Evolutionary conservation across 345 rosid genomes (phyloP).

Genomic region (Boechera stricta): DNA sequence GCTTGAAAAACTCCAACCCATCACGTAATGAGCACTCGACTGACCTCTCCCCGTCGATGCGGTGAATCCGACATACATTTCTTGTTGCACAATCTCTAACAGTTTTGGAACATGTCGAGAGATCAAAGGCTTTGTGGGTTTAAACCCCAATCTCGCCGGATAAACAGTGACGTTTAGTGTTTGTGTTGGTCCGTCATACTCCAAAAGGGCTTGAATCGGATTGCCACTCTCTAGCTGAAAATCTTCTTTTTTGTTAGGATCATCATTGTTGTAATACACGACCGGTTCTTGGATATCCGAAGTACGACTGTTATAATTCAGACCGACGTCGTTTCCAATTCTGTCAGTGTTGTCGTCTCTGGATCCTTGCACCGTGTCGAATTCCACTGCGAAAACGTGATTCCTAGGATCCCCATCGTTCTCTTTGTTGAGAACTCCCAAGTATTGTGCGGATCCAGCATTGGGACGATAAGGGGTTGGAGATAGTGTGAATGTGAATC

Average conservation of each 20-base stretch:
- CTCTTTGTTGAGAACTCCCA: constrained; percentile 53
- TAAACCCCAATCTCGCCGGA: constrained; percentile 37
- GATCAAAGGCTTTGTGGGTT: constrained; percentile 50
- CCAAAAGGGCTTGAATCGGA: constrained; percentile 56
- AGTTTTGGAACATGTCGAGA: constrained; percentile 20
- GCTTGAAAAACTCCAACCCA: constrained; percentile 68
- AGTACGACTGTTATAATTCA: constrained; percentile 52
- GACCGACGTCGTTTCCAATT: constrained; percentile 56
- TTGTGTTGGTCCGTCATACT: constrained; percentile 45
- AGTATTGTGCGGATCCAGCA: constrained; percentile 49
- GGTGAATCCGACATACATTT: constrained; percentile 63
- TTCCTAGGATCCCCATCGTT: constrained; percentile 42
- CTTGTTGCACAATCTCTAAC: constrained; percentile 23
- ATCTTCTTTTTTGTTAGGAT: constrained; percentile 25
- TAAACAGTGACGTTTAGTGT: constrained; percentile 47
- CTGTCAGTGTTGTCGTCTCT: constrained; percentile 27
- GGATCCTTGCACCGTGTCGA: constrained; percentile 62
- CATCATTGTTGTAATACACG: neutral
- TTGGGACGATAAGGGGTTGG: constrained; percentile 49
- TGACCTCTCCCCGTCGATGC: constrained; percentile 54
- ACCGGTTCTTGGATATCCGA: constrained; percentile 39
- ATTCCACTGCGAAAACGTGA: constrained; percentile 62
- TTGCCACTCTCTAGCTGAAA: constrained; percentile 47
- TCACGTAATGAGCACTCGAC: constrained; percentile 63
- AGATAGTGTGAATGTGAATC: constrained; percentile 60